Conservation (phyloP, 345 rosid genomes). For the Acer campestre region DNA sequence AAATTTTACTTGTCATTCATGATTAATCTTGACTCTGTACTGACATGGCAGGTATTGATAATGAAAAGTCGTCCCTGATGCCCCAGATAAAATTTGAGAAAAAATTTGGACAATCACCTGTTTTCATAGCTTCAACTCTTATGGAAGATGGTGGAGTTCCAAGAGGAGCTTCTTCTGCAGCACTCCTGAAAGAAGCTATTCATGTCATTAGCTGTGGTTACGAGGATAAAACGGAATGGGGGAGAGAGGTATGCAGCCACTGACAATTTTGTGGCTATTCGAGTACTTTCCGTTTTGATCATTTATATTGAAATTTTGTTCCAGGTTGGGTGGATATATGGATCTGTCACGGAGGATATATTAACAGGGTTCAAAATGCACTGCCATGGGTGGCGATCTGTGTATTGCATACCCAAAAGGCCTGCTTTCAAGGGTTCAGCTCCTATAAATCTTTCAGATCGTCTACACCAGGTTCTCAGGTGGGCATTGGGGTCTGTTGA, state of each 20-base stretch:
- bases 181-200: constrained; percentile 71
- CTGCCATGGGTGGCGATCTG: constrained; percentile 78
- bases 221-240: constrained; percentile 79
- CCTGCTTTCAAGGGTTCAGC: constrained; percentile 79
- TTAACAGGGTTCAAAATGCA: constrained; percentile 84
- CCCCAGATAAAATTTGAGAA: constrained; percentile 58
- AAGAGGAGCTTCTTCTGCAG: constrained; percentile 45
- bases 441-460: constrained; percentile 76
- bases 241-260: constrained; percentile 51
- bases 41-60: constrained; percentile 41
- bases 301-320: not conserved
- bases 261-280: not conserved
- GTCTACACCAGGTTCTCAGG: constrained; percentile 72
- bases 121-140: constrained; percentile 50
- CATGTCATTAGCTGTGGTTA: constrained; percentile 74
- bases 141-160: constrained; percentile 62
- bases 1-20: not conserved
- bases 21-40: constrained; percentile 1
- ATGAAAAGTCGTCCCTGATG: constrained; percentile 47
- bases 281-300: not conserved
- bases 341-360: constrained; percentile 80
- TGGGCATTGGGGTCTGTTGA: constrained; percentile 82
- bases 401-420: constrained; percentile 60
- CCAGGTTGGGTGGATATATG: constrained; percentile 79
- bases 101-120: constrained; percentile 61